Conservation (phyloP, 305 asterid genomes). For the Solanum hybrid region DNA sequence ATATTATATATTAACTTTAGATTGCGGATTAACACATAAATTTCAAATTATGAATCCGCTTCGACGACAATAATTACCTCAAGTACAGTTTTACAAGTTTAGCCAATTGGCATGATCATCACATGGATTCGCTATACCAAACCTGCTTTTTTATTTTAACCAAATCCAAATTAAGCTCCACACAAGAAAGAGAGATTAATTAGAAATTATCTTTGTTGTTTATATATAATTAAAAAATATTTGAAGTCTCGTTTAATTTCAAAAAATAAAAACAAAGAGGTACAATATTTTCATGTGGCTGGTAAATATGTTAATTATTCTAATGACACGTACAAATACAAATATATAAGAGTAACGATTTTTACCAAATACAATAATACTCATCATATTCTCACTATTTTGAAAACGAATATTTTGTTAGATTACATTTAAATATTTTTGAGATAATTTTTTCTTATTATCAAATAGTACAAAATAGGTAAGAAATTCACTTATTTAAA, state of each 20-base stretch:
- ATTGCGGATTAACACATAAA: not conserved
- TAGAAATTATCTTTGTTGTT: not conserved
- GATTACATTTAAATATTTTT: not conserved
- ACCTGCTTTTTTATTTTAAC: not conserved
- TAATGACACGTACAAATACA: not conserved
- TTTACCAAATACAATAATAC: not conserved
- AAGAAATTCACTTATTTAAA: not conserved
- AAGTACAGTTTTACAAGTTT: not conserved
- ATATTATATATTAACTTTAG: not conserved
- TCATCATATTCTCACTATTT: not conserved
- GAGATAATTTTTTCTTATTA: not conserved
- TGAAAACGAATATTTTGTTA: not conserved
- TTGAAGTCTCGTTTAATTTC: not conserved
- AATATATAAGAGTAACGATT: not conserved
- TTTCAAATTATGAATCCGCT: not conserved
- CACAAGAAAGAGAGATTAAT: not conserved
- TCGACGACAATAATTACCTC: fast-evolving
- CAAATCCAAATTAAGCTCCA: not conserved
- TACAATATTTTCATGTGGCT: not conserved
- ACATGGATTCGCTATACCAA: not conserved
- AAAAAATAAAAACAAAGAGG: not conserved
- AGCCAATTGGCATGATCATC: not conserved
- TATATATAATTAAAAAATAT: not conserved
- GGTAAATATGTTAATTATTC: not conserved
- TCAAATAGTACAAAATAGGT: not conserved